These are phyloP conservation scores for Kluyveromyces aestuarii DNA, from an alignment of 805 yeast species.

Conservation along the genomic window DNA sequence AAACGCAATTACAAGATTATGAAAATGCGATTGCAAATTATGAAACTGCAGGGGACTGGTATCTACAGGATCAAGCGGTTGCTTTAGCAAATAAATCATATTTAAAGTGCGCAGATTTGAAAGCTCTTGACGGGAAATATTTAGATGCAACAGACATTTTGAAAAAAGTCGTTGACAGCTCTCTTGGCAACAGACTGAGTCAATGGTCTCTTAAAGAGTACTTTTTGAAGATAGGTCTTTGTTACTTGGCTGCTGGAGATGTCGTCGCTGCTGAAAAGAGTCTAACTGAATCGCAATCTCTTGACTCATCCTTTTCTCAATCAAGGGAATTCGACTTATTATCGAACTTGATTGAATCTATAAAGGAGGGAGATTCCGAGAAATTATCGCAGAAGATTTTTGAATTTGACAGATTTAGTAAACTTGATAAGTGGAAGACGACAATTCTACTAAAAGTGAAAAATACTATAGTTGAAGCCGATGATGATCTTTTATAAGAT, in stretches of 20 bases:
- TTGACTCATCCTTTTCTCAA: constrained; percentile 66
- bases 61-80: constrained; percentile 83
- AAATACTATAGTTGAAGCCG: constrained; percentile 58
- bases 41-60: constrained; percentile 96
- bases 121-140: constrained; percentile 69
- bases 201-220: constrained; percentile 93
- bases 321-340: constrained; percentile 71
- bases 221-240: constrained; percentile 72
- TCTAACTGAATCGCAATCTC: constrained; percentile 48
- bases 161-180: constrained; percentile 68
- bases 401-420: constrained; percentile 79
- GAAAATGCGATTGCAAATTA: constrained; percentile 66
- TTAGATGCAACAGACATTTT: constrained; percentile 66
- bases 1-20: constrained; percentile 58
- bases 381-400: constrained; percentile 62
- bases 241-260: constrained; percentile 79
- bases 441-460: constrained; percentile 75
- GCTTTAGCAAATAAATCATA: constrained; percentile 84
- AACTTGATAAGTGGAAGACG: constrained; percentile 87
- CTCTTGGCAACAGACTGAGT: constrained; percentile 63
- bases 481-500: constrained; percentile 43
- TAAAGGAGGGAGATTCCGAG: constrained; percentile 72
- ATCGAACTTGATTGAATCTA: constrained; percentile 59
- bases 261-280: constrained; percentile 76
- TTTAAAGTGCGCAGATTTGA: constrained; percentile 81